Percentiles rank a stretch among this genome's conserved stretches.
These are phyloP conservation scores for Picea sitchensis DNA, from an alignment of 75 land plant genomes.

Conservation along the genomic window DNA sequence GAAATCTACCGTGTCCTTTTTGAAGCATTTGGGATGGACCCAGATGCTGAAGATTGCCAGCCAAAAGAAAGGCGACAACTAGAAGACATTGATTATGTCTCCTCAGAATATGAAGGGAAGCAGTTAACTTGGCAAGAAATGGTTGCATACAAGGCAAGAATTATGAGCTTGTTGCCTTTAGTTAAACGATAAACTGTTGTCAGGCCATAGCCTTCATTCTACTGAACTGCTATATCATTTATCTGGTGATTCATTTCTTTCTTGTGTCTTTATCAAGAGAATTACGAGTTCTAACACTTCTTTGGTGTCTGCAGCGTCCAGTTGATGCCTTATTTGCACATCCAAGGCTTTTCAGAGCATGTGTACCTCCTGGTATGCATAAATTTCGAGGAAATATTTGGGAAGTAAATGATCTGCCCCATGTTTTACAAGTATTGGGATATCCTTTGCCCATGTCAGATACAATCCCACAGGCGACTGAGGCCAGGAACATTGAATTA, in stretches of 20 bases:
- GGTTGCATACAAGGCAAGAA: conserved; percentile 64
- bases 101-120: conserved; percentile 78
- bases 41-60: conserved; percentile 77
- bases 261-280: conserved; percentile 10
- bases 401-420: conserved; percentile 75
- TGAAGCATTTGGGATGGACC: conserved; percentile 94
- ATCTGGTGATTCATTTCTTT: background rate
- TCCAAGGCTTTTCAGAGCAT: conserved; percentile 91
- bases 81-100: conserved; percentile 88
- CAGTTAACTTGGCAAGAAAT: conserved; percentile 89
- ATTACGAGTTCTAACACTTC: background rate
- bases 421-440: conserved; percentile 65
- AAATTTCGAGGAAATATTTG: conserved; percentile 85
- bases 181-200: background rate
- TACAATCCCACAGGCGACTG: conserved; percentile 58
- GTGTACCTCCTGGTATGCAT: conserved; percentile 98
- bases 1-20: conserved; percentile 95
- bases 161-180: background rate
- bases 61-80: conserved; percentile 66
- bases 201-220: background rate
- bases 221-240: background rate
- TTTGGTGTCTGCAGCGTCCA: conserved; percentile 59
- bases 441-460: conserved; percentile 68
- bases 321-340: conserved; percentile 87
- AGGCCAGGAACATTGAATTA: conserved; percentile 81